A percentile compares a stretch with the other conserved stretches of the same genome.
Evolutionary conservation across 148 eudicot genomes (phyloP).

Genomic region (Gaultheria prostrata): DNA sequence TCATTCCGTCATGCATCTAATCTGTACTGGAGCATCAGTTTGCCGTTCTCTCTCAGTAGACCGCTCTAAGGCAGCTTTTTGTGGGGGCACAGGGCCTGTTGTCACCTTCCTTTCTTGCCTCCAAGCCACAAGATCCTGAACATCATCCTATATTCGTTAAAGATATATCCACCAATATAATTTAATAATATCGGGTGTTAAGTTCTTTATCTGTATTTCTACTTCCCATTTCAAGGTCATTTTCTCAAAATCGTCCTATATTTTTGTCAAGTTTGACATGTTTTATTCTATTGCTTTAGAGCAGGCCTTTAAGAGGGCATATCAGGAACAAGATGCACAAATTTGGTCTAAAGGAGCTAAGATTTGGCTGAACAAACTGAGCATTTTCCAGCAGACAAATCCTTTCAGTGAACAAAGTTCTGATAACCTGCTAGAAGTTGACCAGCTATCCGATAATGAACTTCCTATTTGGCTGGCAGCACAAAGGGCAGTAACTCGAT

Average conservation of each 20-base stretch:
- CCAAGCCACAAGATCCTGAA: no score
- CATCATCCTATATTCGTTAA: neutral
- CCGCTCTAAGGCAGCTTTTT: no score
- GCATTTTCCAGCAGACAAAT: slow-evolving; percentile 34
- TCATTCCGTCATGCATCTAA: no score
- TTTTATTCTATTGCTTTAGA: slow-evolving; percentile 12
- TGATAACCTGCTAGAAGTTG: slow-evolving; percentile 32
- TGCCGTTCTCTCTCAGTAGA: no score
- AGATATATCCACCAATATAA: neutral
- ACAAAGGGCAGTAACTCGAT: slow-evolving; percentile 85
- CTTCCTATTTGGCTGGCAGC: slow-evolving; percentile 89
- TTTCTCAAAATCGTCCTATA: neutral
- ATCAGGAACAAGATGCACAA: slow-evolving; percentile 35
- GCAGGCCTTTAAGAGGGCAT: slow-evolving; percentile 40
- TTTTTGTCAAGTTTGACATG: slow-evolving; percentile 13
- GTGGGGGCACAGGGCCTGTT: no score
- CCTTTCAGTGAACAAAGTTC: slow-evolving; percentile 37
- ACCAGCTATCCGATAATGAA: slow-evolving; percentile 38
- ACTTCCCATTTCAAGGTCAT: neutral
- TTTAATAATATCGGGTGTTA: neutral
- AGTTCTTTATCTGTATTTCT: neutral
- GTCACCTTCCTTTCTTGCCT: no score
- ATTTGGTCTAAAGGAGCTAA: slow-evolving; percentile 40
- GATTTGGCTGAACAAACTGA: slow-evolving; percentile 52
- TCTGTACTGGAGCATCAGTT: no score